Evolutionary conservation across 2,329 filamentous ascomycete species (phyloP), one percentile per base, ranked within the genome.

Genomic region (Aspergillus tubingensis): DNA sequence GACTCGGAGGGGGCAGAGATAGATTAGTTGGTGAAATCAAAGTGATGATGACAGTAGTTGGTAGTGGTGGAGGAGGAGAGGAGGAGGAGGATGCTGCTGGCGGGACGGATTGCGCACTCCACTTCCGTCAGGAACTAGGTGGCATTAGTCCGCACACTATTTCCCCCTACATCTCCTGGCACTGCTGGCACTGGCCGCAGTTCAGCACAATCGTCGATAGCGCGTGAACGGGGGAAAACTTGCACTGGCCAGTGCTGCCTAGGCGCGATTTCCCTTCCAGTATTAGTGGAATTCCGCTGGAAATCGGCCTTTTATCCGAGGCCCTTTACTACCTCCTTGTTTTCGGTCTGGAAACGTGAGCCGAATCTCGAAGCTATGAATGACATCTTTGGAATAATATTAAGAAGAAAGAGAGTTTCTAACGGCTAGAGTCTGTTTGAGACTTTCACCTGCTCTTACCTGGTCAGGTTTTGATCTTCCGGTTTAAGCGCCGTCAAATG

Each of bases 401-500:
- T 36, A 36, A 36, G 3, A 13, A 43, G 8, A 43, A 17, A 44
- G 6, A 52, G 51, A 39, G 17, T 27, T 51, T 50, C 19, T 41
- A 58, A 57, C 47, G 39, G 38, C 23, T 36, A 44, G 59, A 58
- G 36, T 38, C 38, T 58, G 57, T 58, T 61, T 56, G 32, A 39
- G 23, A 25, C 38, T 23, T 36, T 23, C 19, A 30, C 30, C 47
- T 57, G 53, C 43, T 25, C 27, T 47, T 47, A 30, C 41, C 39
- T 44, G 23, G 50, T 23, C 50, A 36, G 55, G 58, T 36, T 57
- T 58, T 57, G 53, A 50, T 52, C 19, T 43, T 36, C 51, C 58
- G 54, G 47, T 47, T 47, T 54, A 59, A 59, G 59, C 62, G 62
- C 62, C 51, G 39, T 61, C 43, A 49, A 57, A 50, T 51, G 19